Base-by-base conservation (phyloP, 73 alveolate species). In the Paramecium sonneborni region DNA sequence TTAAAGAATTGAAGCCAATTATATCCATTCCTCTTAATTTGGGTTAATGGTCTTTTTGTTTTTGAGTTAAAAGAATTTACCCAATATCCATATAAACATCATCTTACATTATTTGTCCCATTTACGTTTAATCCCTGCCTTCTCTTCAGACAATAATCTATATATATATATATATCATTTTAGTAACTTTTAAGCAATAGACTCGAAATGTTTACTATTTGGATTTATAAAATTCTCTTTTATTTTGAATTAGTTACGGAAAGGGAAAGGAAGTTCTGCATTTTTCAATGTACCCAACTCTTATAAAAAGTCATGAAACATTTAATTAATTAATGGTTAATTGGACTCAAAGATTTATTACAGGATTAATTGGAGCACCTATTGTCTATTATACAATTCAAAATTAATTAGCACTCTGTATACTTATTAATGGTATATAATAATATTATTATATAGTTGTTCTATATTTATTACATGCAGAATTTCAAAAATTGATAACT, bases 81-180 rank as follows among this genome's bases (percentile, higher is more conserved):
- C 90, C 34, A 79, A 23, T 43, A 79, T 79, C 90, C 90, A 79
- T 4, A 79, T 79, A 44, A 79, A 79, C 46, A 79, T 23, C 90
- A 79, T 79, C 44, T 79, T 79, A 26, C 90, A 79, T 44, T 79
- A 24, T 44, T 79, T 79, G 55, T 79, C 90, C 90, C 90, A 79
- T 46, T 79, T 79, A 21, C 90, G 46, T 23, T 79, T 79, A 18
- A 79, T 46, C 15, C 90, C 90, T 1, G 90, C 44, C 34, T 79
- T 79, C 30, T 79, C 90, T 6, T 79, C 90, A 9, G 55, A 39
- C 20, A 79, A 46, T 39, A 79, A 79, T 79, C 90, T 79, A 41
- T n/a, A 21, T 11, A 30, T 14, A 74, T 12, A 43, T 62, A 30
- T 62, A 3, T 23, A 38, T 23, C 28, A 79, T 43, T 8, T 23